Evolutionary conservation across 768 basidiomycete species (phyloP).

Genomic region (Tricholoma sp.): DNA sequence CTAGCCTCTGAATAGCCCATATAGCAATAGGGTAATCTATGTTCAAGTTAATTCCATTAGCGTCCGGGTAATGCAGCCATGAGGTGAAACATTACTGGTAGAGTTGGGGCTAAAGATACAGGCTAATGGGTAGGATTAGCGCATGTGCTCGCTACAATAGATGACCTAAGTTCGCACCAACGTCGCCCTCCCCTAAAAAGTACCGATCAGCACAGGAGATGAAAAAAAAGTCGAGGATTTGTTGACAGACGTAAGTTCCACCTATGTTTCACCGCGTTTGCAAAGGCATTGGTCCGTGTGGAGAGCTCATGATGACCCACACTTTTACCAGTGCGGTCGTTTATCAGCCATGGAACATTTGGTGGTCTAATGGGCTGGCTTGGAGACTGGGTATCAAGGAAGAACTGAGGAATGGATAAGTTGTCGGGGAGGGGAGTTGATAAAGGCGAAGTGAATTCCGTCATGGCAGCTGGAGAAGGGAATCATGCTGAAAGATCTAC

Average conservation of each 20-base stretch:
- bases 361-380: slow-evolving; percentile 40
- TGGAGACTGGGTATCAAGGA: slow-evolving; percentile 42
- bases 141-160: not conserved
- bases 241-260: slow-evolving; percentile 41
- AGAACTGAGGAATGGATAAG: slow-evolving; percentile 62
- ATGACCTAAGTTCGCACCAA: slow-evolving; percentile 32
- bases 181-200: slow-evolving; percentile 40
- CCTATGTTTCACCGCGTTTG: slow-evolving; percentile 45
- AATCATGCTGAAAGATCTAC: not conserved
- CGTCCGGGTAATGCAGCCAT: not conserved
- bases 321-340: slow-evolving; percentile 45
- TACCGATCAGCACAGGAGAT: slow-evolving; percentile 2
- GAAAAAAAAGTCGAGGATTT: not conserved
- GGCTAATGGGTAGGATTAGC: slow-evolving; percentile 30
- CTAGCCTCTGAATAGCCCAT: slow-evolving; percentile 58
- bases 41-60: not conserved
- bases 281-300: slow-evolving; percentile 43
- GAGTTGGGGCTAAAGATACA: slow-evolving; percentile 64
- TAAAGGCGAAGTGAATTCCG: slow-evolving; percentile 27
- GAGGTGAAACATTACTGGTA: slow-evolving; percentile 36
- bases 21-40: slow-evolving; percentile 52
- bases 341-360: slow-evolving; percentile 51
- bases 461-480: slow-evolving; percentile 19
- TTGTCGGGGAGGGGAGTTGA: slow-evolving; percentile 39
- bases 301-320: slow-evolving; percentile 41